phyloP scores from a whole-genome alignment of 805 yeast species.

The Jamesozyma gamospora region DNA sequence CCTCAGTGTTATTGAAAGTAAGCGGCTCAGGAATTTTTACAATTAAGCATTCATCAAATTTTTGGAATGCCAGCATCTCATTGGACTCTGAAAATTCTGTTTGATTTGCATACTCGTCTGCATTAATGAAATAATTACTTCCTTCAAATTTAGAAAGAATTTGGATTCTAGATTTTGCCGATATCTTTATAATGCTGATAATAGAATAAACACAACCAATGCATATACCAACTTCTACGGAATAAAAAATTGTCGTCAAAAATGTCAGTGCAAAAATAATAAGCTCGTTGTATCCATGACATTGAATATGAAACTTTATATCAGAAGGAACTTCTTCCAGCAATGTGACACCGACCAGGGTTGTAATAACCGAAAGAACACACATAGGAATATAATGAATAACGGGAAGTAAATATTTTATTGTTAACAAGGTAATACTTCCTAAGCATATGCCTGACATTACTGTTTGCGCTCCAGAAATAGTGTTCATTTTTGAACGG shows the following conservation, averaged over 20 bases:
- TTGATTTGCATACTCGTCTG: constrained; percentile 48
- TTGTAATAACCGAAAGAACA: constrained; percentile 68
- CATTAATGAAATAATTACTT: constrained; percentile 55
- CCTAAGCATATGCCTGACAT: constrained; percentile 81
- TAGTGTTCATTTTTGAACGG: constrained; percentile 76
- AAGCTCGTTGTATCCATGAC: constrained; percentile 71
- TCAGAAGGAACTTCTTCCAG: constrained; percentile 82
- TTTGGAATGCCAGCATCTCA: constrained; percentile 26
- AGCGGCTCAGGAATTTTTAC: constrained; percentile 82
- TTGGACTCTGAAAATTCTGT: constrained; percentile 8
- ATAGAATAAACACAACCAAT: constrained; percentile 79
- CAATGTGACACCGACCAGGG: constrained; percentile 64
- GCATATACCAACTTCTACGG: constrained; percentile 83
- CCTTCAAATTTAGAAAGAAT: constrained; percentile 62
- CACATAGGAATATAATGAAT: constrained; percentile 72
- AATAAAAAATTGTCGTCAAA: constrained; percentile 52
- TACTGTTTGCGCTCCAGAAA: constrained; percentile 81
- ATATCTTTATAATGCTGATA: constrained; percentile 67
- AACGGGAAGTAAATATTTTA: constrained; percentile 46
- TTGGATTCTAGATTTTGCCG: constrained; percentile 76
- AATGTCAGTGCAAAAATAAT: constrained; percentile 58
- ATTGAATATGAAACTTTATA: constrained; percentile 56
- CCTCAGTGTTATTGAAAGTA: constrained; percentile 78
- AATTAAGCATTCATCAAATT: constrained; percentile 62
- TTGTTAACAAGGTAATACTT: constrained; percentile 55